These are phyloP conservation scores for Rutstroemia sp. DNA, from an alignment of 2,329 filamentous ascomycete genomes.

Conservation along the genomic window DNA sequence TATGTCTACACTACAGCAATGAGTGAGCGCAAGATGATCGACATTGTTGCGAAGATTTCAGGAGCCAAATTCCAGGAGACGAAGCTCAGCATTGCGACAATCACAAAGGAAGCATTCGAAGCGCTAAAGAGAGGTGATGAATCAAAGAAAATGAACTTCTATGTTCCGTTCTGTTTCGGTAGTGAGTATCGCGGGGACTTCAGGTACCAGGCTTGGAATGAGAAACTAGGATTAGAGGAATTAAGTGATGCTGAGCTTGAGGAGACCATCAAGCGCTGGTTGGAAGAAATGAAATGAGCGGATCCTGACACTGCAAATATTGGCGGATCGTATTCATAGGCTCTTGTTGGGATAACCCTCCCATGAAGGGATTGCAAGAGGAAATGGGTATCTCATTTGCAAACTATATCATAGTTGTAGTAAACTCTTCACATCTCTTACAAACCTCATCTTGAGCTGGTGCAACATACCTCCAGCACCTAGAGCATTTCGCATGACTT, in stretches of 20 bases:
- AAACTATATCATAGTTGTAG: too few species aligned
- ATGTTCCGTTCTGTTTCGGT: conserved; percentile 21
- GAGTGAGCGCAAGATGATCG: conserved; percentile 10
- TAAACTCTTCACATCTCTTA: conserved; percentile 48
- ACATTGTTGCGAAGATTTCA: conserved; percentile 6
- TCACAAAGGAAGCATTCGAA: conserved; percentile 9
- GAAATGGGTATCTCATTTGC: too few species aligned
- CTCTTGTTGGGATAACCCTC: too few species aligned
- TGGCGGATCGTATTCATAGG: too few species aligned
- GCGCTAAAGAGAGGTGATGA: conserved; percentile 7
- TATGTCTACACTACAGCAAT: conserved; percentile 13
- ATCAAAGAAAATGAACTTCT: conserved; percentile 17
- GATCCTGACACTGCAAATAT: too few species aligned
- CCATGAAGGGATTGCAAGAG: too few species aligned
- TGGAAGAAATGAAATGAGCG: too few species aligned
- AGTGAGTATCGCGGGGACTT: too few species aligned
- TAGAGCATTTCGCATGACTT: conserved; percentile 61
- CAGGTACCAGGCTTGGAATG: too few species aligned
- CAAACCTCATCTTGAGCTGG: conserved; percentile 61
- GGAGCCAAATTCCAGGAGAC: conserved; percentile 1
- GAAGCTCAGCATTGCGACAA: not conserved
- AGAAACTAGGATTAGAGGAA: too few species aligned
- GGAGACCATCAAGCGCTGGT: too few species aligned
- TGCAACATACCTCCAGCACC: conserved; percentile 87
- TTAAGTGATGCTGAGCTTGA: too few species aligned